These are phyloP conservation scores for Vaccinium macrocarpon DNA, from an alignment of 148 eudicot genomes.

Conservation along the genomic window DNA sequence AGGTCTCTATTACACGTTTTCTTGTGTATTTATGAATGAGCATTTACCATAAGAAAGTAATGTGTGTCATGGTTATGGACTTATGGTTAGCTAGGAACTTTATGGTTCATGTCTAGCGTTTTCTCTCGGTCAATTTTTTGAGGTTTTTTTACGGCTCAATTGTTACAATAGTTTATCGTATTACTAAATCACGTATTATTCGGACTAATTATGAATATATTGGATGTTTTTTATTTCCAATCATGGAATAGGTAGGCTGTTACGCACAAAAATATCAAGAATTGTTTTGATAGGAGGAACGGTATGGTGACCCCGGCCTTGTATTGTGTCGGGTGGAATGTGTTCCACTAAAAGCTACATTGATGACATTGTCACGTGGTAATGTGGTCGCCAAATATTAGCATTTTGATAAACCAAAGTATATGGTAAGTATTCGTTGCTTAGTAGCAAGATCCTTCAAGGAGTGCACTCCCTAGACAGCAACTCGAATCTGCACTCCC, in stretches of 20 bases:
- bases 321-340: too few relatives aligned
- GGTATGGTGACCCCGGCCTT: too few relatives aligned
- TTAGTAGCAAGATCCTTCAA: too few relatives aligned
- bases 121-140: too few relatives aligned
- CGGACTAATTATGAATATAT: background rate
- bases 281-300: too few relatives aligned
- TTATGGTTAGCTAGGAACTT: too few relatives aligned
- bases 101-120: background rate
- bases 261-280: background rate
- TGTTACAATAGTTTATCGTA: background rate
- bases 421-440: background rate
- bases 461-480: too few relatives aligned
- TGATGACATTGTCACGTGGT: too few relatives aligned
- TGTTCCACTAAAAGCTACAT: too few relatives aligned
- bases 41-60: background rate
- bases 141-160: background rate
- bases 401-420: background rate
- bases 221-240: too few relatives aligned
- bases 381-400: too few relatives aligned
- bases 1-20: background rate
- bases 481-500: too few relatives aligned
- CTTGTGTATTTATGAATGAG: background rate
- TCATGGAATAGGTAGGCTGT: background rate
- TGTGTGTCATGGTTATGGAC: background rate
- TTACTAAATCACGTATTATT: background rate